Evolutionary conservation across 208 protist genomes (phyloP).

Genomic region (Acanthamoeba castellanii): DNA sequence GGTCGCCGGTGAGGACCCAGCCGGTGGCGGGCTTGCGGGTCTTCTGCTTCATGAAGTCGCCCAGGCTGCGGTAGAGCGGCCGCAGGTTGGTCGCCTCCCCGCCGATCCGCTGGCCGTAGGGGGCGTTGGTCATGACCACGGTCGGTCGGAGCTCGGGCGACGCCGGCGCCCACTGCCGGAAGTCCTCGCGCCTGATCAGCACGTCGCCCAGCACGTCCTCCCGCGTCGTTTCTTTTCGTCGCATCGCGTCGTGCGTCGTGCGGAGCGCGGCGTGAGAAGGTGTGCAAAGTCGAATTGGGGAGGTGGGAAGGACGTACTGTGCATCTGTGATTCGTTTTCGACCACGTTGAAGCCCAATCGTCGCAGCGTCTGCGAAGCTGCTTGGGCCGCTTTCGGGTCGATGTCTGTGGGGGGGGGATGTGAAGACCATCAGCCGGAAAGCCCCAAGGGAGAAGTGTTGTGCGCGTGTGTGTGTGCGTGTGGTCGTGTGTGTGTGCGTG

Average conservation of each 20-base stretch:
- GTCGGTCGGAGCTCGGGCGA: neutral
- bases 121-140: constrained; percentile 4
- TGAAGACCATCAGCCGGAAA: no score
- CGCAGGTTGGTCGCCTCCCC: neutral
- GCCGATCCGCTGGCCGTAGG: constrained; percentile 32
- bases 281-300: neutral
- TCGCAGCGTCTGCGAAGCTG: neutral
- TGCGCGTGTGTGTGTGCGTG: neutral
- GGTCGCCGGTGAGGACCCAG: constrained; percentile 23
- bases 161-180: neutral
- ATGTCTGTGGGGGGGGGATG: neutral
- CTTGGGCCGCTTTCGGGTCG: neutral
- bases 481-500: neutral
- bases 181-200: constrained; percentile 20
- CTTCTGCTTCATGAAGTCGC: constrained; percentile 32
- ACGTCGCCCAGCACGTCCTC: constrained; percentile 45
- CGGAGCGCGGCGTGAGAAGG: neutral
- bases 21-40: neutral
- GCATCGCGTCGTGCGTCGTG: neutral
- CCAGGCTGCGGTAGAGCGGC: constrained; percentile 18
- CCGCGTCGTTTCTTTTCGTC: neutral
- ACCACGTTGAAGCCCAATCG: constrained; percentile 39
- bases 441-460: no score
- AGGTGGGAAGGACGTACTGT: constrained; percentile 3
- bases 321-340: neutral